phyloP scores from a whole-genome alignment of 805 yeast genomes.

The Kazachstania kunashirensis region DNA sequence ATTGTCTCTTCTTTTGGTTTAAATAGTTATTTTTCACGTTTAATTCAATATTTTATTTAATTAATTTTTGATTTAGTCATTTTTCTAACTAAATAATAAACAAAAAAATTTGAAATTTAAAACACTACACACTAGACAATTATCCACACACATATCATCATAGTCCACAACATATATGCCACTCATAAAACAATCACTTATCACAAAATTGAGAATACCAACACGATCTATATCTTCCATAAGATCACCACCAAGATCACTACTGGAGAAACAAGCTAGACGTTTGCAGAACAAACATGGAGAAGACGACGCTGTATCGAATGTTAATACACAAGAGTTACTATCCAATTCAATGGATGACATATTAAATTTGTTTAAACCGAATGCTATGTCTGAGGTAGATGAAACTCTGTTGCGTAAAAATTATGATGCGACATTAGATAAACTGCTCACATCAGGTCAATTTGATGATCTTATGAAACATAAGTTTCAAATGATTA shows the following conservation, averaged over 20 bases:
- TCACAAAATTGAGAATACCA: too few relatives aligned
- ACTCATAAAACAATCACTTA: too few relatives aligned
- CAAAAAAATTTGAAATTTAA: too few relatives aligned
- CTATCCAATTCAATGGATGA: slow-evolving; percentile 14
- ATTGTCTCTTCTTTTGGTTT: too few relatives aligned
- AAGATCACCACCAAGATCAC: slow-evolving; percentile 13
- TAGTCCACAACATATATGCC: too few relatives aligned
- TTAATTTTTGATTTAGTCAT: too few relatives aligned
- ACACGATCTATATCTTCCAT: too few relatives aligned
- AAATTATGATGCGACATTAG: slow-evolving; percentile 5
- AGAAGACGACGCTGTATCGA: slow-evolving; percentile 3
- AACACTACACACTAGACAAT: too few relatives aligned
- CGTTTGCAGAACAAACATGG: slow-evolving; percentile 8
- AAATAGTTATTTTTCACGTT: too few relatives aligned
- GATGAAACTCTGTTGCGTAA: slow-evolving; percentile 15
- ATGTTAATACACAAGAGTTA: background rate
- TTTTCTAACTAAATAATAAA: too few relatives aligned
- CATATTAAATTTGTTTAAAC: slow-evolving; percentile 20
- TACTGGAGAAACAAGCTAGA: slow-evolving; percentile 16
- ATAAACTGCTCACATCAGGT: slow-evolving; percentile 9
- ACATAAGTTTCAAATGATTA: slow-evolving; percentile 9
- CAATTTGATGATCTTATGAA: slow-evolving; percentile 10
- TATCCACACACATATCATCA: too few relatives aligned
- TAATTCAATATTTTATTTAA: too few relatives aligned
- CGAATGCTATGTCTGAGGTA: slow-evolving; percentile 17